Percentiles rank a stretch among this genome's conserved stretches.
These are phyloP conservation scores for Cucumis sativus DNA, from an alignment of 306 rosid genomes.

Conservation along the genomic window DNA sequence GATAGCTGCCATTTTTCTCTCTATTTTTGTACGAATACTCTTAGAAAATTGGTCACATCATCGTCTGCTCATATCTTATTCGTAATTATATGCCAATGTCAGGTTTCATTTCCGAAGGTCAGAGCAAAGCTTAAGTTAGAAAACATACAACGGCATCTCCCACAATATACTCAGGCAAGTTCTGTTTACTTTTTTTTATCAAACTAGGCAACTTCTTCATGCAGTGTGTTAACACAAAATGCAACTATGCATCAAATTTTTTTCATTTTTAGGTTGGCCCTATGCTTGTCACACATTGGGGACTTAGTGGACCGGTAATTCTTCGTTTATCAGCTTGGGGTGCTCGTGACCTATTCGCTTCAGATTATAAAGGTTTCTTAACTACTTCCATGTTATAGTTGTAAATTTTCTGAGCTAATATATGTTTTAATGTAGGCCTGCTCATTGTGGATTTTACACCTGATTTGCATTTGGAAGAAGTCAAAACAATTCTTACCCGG, in stretches of 20 bases:
- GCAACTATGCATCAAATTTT: neutral
- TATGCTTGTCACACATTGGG: conserved; percentile 91
- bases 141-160: conserved; percentile 34
- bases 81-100: conserved; percentile 11
- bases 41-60: neutral
- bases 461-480: conserved; percentile 52
- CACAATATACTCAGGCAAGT: conserved; percentile 74
- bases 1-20: neutral
- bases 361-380: conserved; percentile 52
- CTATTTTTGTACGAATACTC: neutral
- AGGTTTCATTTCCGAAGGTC: conserved; percentile 78
- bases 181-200: no score
- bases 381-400: neutral
- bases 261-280: conserved; percentile 55
- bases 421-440: conserved; percentile 42
- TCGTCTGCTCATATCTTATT: neutral
- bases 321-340: conserved; percentile 96
- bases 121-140: conserved; percentile 62
- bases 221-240: conserved; percentile 6
- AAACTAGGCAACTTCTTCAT: neutral
- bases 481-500: conserved; percentile 45
- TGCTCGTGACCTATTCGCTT: conserved; percentile 62
- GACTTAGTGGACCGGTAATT: conserved; percentile 88
- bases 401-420: conserved; percentile 14
- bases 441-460: conserved; percentile 69